A percentile compares a stretch with the other conserved stretches of the same genome.
These are phyloP conservation scores for Rosa chinensis DNA, from an alignment of 306 rosid species.

Conservation along the genomic window DNA sequence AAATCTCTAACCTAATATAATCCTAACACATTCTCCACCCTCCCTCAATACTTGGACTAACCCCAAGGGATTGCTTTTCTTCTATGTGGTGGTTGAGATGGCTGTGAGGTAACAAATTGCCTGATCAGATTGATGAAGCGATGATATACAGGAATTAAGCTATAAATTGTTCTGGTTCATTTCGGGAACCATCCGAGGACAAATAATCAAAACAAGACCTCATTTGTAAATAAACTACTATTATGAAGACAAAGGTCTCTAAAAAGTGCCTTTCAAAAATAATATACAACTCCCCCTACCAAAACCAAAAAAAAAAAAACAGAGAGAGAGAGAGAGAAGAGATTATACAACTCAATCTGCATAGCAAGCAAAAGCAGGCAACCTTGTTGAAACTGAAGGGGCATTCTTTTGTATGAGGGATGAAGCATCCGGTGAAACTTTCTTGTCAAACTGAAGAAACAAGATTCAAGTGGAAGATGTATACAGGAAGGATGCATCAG, in stretches of 20 bases:
- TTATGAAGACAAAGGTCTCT: background rate
- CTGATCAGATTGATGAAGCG: background rate
- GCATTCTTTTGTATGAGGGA: background rate
- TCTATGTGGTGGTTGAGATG: background rate
- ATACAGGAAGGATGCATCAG: background rate
- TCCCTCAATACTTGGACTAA: too few relatives aligned
- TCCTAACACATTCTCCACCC: too few relatives aligned
- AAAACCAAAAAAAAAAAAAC: fast-evolving
- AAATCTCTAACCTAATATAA: too few relatives aligned
- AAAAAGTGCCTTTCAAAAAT: background rate
- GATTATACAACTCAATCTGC: background rate
- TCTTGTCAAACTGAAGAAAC: background rate
- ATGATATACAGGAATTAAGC: background rate
- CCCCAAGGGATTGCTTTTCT: too few relatives aligned
- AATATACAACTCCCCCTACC: background rate
- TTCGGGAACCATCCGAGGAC: too few relatives aligned
- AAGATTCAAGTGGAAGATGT: background rate
- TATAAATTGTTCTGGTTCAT: background rate
- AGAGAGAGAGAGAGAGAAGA: background rate
- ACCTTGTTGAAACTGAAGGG: too few relatives aligned
- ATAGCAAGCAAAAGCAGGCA: background rate
- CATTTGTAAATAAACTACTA: background rate
- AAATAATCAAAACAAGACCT: background rate
- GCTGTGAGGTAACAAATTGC: background rate
- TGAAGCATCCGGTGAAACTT: background rate